These are phyloP conservation scores for Candida vaughaniae DNA, from an alignment of 805 yeast genomes.

Conservation along the genomic window DNA sequence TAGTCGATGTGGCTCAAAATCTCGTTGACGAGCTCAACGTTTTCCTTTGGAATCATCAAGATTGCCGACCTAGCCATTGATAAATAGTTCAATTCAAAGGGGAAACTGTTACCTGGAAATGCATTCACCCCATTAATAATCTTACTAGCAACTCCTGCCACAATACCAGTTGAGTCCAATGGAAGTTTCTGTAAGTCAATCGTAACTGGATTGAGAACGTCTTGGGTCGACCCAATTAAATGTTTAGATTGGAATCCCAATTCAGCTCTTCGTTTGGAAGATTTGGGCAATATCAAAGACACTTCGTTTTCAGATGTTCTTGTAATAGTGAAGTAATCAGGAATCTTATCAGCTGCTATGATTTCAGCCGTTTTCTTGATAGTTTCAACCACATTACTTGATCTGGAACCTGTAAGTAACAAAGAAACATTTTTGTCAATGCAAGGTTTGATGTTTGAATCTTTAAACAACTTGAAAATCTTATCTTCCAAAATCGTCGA, in stretches of 20 bases:
- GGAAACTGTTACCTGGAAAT: conserved; percentile 14
- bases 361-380: conserved; percentile 43
- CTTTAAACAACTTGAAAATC: conserved; percentile 36
- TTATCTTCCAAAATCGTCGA: conserved; percentile 23
- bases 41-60: conserved; percentile 57
- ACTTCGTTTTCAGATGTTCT: conserved; percentile 52
- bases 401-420: conserved; percentile 58
- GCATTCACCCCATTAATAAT: conserved; percentile 33
- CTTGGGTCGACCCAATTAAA: conserved; percentile 57
- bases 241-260: conserved; percentile 41
- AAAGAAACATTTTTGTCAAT: conserved; percentile 41
- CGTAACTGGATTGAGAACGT: conserved; percentile 54
- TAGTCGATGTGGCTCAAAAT: conserved; percentile 14
- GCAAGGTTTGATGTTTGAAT: conserved; percentile 42
- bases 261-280: conserved; percentile 28
- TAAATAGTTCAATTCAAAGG: conserved; percentile 55
- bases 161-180: conserved; percentile 62
- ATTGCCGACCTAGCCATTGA: conserved; percentile 62
- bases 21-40: conserved; percentile 31
- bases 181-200: conserved; percentile 56
- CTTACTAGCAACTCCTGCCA: conserved; percentile 59
- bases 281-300: conserved; percentile 47
- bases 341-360: conserved; percentile 30
- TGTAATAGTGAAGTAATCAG: conserved; percentile 51
- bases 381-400: conserved; percentile 43